phyloP scores from a whole-genome alignment of 73 alveolate genomes.

The Tetrahymena thermophila region DNA sequence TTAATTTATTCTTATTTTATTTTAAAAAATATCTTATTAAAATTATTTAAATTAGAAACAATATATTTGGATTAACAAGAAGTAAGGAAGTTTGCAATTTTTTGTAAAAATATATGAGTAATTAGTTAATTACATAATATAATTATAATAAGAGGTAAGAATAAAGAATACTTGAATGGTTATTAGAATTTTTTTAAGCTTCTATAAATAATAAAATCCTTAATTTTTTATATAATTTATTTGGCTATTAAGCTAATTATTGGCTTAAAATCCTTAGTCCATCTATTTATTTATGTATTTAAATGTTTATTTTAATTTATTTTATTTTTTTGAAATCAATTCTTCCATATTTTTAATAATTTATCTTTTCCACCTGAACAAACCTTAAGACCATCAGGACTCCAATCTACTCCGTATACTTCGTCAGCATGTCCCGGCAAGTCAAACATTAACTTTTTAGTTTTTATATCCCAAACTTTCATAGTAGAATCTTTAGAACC shows the following conservation, averaged over 20 bases:
- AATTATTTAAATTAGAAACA: no score
- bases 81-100: no score
- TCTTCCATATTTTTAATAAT: conserved; percentile 92
- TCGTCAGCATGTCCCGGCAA: conserved; percentile 93
- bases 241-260: background rate
- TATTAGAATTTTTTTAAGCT: background rate
- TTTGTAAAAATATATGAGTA: background rate
- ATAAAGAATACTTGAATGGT: background rate
- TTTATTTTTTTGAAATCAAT: conserved; percentile 31
- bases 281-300: background rate
- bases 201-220: background rate
- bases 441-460: conserved; percentile 82
- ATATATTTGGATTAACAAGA: no score
- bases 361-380: conserved; percentile 98
- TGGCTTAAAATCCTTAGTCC: background rate
- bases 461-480: conserved; percentile 92
- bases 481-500: conserved; percentile 97
- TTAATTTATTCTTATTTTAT: no score
- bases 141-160: background rate
- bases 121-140: background rate
- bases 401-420: conserved; percentile 98
- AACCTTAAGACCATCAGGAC: conserved; percentile 97
- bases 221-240: no score
- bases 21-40: no score
- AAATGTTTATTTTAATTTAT: no score